phyloP scores from a whole-genome alignment of 345 rosid species.

The Pelargonium nanum region DNA sequence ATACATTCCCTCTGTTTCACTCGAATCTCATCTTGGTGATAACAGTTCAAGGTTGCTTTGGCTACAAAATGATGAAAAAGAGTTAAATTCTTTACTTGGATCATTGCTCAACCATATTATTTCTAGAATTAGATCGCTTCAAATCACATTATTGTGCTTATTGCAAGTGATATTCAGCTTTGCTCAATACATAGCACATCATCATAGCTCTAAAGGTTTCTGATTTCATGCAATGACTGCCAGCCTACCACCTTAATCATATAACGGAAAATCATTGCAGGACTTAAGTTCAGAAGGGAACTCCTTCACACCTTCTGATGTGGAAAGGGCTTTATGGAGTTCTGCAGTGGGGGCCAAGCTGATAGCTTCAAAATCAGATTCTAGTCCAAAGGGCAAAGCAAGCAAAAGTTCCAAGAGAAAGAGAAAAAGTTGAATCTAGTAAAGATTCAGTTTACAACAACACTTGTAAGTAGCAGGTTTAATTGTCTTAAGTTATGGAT shows the following conservation, averaged over 20 bases:
- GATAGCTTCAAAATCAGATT: constrained; percentile 14
- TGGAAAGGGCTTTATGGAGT: constrained; percentile 88
- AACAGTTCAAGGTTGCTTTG: too few species aligned
- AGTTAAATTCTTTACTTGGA: too few species aligned
- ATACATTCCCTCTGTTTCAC: too few species aligned
- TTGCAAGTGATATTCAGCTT: too few species aligned
- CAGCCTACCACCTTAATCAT: background rate
- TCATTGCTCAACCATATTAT: too few species aligned
- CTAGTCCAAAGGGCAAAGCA: constrained; percentile 13
- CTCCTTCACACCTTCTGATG: constrained; percentile 55
- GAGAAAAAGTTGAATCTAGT: constrained; percentile 43
- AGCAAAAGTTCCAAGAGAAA: constrained; percentile 43
- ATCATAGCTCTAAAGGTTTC: background rate
- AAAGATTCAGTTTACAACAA: background rate
- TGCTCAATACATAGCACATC: too few species aligned
- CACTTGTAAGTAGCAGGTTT: background rate
- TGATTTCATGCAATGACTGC: background rate
- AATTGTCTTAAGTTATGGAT: too few species aligned
- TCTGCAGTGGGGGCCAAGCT: constrained; percentile 34
- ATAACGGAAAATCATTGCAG: constrained; percentile 22
- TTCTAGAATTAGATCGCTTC: background rate
- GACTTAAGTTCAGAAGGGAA: constrained; percentile 49
- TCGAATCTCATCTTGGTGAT: background rate
- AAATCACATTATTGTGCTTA: background rate
- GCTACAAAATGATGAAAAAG: too few species aligned